Percentiles rank a stretch among this genome's conserved stretches.
Conservation (phyloP, 352 stramenopile species). For the Thalassiosira pacifica region DNA sequence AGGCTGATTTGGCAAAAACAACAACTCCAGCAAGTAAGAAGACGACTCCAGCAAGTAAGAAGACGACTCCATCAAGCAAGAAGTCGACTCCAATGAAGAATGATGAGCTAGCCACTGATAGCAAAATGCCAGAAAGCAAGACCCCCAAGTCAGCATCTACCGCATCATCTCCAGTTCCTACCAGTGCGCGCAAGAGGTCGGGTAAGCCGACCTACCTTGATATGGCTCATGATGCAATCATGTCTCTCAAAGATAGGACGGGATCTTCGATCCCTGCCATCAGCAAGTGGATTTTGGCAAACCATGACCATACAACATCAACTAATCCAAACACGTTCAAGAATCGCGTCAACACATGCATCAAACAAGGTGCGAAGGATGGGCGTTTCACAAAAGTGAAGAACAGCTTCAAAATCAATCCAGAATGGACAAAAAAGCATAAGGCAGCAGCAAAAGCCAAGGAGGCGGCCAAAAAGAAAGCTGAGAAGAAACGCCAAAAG, state of each 20-base stretch:
- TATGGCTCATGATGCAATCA: slow-evolving; percentile 79
- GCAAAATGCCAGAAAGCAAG: slow-evolving; percentile 36
- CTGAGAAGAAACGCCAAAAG: slow-evolving; percentile 31
- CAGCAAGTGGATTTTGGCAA: slow-evolving; percentile 78
- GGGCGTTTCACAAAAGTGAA: slow-evolving; percentile 80
- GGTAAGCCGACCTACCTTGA: slow-evolving; percentile 73
- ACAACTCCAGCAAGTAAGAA: slow-evolving; percentile 7
- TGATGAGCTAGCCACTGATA: background rate
- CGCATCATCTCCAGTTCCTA: slow-evolving; percentile 9
- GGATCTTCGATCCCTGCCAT: slow-evolving; percentile 77
- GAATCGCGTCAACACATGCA: slow-evolving; percentile 47
- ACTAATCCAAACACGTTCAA: slow-evolving; percentile 59
- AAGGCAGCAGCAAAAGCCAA: slow-evolving; percentile 58
- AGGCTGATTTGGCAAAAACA: slow-evolving; percentile 8
- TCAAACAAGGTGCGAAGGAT: slow-evolving; percentile 78
- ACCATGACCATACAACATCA: slow-evolving; percentile 34
- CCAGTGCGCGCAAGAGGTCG: slow-evolving; percentile 30
- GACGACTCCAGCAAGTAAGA: slow-evolving; percentile 7
- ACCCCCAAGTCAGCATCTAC: slow-evolving; percentile 26
- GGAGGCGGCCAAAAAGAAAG: slow-evolving; percentile 54
- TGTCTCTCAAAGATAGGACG: slow-evolving; percentile 77
- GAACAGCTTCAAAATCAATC: slow-evolving; percentile 82
- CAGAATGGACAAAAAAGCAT: slow-evolving; percentile 70
- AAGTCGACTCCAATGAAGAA: slow-evolving; percentile 21
- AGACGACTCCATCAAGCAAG: slow-evolving; percentile 3